Evolutionary conservation across 2,329 filamentous ascomycete species (phyloP).

Genomic region (Sporothrix pallida): DNA sequence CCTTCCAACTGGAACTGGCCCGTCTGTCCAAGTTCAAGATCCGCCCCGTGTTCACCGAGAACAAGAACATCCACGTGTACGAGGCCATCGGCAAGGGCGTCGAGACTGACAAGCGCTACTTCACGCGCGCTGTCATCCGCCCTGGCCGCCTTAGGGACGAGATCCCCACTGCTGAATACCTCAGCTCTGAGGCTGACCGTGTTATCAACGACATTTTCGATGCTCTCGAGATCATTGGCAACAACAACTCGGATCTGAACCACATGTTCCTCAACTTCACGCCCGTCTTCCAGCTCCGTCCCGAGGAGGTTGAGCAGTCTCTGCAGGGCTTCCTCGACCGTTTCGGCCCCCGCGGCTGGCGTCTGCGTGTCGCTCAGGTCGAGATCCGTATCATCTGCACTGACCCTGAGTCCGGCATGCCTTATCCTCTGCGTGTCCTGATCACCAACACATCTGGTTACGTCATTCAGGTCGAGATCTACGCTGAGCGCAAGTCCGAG

Average conservation of each 20-base stretch:
- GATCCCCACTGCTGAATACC: constrained; percentile 97
- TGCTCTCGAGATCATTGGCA: constrained; percentile 96
- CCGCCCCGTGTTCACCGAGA: constrained; percentile 97
- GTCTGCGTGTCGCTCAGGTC: constrained; percentile 92
- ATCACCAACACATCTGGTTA: constrained; percentile 99
- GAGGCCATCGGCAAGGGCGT: constrained; percentile 94
- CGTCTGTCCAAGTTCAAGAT: constrained; percentile 97
- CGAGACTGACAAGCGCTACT: constrained; percentile 97
- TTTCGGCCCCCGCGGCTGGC: constrained; percentile 93
- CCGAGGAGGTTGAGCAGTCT: constrained; percentile 87
- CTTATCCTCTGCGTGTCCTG: constrained; percentile 91
- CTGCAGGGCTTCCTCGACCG: constrained; percentile 95
- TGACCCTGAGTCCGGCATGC: constrained; percentile 79
- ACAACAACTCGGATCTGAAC: constrained; percentile 99
- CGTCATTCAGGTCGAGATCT: constrained; percentile 96
- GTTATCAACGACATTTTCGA: constrained; percentile 98
- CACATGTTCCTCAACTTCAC: constrained; percentile 99
- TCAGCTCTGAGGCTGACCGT: constrained; percentile 95
- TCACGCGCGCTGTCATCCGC: constrained; percentile 92
- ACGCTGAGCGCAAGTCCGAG: constrained; percentile 96
- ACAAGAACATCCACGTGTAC: constrained; percentile 99
- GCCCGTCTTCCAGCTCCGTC: constrained; percentile 90
- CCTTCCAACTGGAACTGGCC: constrained; percentile 96
- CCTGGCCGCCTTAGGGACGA: constrained; percentile 94
- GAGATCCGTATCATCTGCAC: constrained; percentile 99